These are phyloP conservation scores for Tolypocladium capitatum DNA, from an alignment of 2,329 filamentous ascomycete genomes.

Conservation along the genomic window DNA sequence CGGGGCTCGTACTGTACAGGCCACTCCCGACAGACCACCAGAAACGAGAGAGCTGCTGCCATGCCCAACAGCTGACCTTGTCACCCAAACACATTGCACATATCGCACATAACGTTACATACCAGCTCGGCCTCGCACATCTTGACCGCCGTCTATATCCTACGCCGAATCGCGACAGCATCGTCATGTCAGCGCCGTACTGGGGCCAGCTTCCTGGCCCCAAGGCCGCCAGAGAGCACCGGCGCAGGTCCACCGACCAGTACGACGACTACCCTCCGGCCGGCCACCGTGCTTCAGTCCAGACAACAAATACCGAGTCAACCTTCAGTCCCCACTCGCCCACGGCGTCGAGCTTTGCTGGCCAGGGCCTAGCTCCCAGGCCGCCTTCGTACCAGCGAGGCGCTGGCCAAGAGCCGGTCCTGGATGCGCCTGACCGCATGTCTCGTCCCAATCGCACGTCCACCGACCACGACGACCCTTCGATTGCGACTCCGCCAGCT, in stretches of 20 bases:
- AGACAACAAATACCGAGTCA: slow-evolving; percentile 44
- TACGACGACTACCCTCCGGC: slow-evolving; percentile 14
- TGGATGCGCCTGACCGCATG: slow-evolving; percentile 11
- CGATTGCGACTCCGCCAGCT: slow-evolving; percentile 28
- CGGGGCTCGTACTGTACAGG: too few relatives aligned
- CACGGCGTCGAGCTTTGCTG: slow-evolving; percentile 34
- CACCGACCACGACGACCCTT: slow-evolving; percentile 24
- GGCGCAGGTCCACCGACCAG: slow-evolving; percentile 8
- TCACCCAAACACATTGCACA: neutral
- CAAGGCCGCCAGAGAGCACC: slow-evolving; percentile 26
- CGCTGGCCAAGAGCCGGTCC: slow-evolving; percentile 25
- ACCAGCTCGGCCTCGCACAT: neutral
- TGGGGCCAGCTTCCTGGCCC: slow-evolving; percentile 44
- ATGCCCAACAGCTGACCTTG: neutral
- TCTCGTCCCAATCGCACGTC: slow-evolving; percentile 4
- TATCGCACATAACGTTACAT: neutral
- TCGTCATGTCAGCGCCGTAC: slow-evolving; percentile 37
- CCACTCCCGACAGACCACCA: neutral
- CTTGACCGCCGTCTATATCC: neutral
- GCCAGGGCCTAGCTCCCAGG: slow-evolving; percentile 41
- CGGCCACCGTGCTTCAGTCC: slow-evolving; percentile 34
- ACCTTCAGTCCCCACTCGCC: slow-evolving; percentile 47
- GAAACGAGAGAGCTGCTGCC: neutral
- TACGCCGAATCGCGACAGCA: neutral
- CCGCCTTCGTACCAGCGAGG: slow-evolving; percentile 43